Conservation (phyloP, 208 protist genomes). For the Leptomonas pyrrhocoris region DNA sequence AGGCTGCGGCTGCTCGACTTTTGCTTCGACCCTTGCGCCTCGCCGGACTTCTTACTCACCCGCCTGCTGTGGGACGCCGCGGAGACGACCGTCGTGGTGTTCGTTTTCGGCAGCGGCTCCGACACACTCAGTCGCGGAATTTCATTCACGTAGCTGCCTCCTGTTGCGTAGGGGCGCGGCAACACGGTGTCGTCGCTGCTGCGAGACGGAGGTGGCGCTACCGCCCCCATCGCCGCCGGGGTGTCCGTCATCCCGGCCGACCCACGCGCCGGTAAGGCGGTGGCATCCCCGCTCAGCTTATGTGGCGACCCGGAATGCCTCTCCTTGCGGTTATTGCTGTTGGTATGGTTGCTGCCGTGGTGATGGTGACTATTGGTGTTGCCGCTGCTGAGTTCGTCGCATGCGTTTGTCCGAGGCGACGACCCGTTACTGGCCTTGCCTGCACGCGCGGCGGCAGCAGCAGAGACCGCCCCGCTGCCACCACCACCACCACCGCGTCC, state of each 20-base stretch:
- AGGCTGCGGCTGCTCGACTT: conserved; percentile 13
- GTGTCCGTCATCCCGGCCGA: neutral
- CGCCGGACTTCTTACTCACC: too few species aligned
- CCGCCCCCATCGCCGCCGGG: too few species aligned
- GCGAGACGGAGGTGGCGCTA: too few species aligned
- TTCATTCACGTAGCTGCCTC: conserved; percentile 26
- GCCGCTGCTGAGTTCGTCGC: neutral
- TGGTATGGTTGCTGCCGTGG: too few species aligned
- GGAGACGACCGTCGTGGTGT: neutral
- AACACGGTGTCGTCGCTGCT: conserved; percentile 18
- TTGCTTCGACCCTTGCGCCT: neutral
- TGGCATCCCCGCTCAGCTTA: too few species aligned
- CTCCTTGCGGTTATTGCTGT: too few species aligned
- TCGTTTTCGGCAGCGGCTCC: conserved; percentile 15
- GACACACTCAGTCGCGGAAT: conserved; percentile 25
- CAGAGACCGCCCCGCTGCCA: neutral
- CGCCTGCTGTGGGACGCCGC: too few species aligned
- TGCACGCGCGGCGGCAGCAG: neutral
- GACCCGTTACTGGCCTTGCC: neutral
- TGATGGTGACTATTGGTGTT: too few species aligned
- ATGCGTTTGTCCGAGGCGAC: neutral
- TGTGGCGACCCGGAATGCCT: too few species aligned
- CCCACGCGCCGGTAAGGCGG: too few species aligned
- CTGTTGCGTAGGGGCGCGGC: conserved; percentile 11
- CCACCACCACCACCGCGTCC: neutral